phyloP scores from a whole-genome alignment of 139 green algal genomes.

The Chlorella sp. region DNA sequence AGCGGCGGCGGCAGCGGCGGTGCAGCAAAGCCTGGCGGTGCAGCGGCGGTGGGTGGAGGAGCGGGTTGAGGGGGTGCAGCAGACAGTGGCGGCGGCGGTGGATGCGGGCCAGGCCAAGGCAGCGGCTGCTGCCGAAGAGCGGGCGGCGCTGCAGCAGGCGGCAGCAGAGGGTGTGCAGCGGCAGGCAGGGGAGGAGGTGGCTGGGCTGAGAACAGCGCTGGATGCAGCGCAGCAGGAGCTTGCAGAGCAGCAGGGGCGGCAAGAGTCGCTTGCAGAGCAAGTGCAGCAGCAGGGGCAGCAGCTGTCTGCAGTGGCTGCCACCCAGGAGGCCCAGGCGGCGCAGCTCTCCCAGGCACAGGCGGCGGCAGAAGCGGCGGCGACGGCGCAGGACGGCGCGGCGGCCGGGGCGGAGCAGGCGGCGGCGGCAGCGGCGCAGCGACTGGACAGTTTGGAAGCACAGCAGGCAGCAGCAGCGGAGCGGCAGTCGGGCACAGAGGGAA shows the following conservation, averaged over 20 bases:
- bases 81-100: background rate
- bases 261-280: background rate
- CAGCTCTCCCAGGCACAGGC: background rate
- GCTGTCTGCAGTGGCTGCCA: background rate
- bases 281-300: conserved; percentile 15
- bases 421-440: background rate
- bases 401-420: background rate
- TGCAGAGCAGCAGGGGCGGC: background rate
- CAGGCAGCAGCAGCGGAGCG: background rate
- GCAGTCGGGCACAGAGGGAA: background rate
- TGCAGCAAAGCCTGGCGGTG: conserved; percentile 9
- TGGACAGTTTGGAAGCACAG: background rate
- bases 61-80: background rate
- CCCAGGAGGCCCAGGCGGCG: background rate
- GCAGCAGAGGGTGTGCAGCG: background rate
- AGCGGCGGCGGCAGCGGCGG: background rate
- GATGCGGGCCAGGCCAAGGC: background rate
- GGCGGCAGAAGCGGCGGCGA: background rate
- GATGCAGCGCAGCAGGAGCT: background rate
- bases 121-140: background rate
- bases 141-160: background rate
- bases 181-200: background rate
- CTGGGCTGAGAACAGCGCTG: background rate
- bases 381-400: background rate
- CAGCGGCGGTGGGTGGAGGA: conserved; percentile 33